Conservation (phyloP, 2,329 filamentous ascomycete species). For the Tolypocladium album region DNA sequence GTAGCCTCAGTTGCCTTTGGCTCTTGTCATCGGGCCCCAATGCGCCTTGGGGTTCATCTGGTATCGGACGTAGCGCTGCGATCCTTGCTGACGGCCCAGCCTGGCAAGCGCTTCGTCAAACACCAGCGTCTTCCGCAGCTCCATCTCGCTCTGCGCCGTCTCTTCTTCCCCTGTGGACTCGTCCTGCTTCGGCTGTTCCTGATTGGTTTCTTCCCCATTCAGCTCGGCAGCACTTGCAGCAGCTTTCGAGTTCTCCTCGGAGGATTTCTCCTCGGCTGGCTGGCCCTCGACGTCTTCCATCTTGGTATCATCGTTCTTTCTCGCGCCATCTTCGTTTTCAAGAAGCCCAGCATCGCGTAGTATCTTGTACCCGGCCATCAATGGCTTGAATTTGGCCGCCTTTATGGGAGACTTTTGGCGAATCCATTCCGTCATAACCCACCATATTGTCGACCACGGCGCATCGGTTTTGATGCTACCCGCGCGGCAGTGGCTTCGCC, state of each 20-base stretch:
- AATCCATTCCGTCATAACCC: conserved; percentile 86
- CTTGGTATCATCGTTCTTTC: conserved; percentile 7
- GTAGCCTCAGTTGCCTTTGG: conserved; percentile 20
- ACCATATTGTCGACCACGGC: conserved; percentile 83
- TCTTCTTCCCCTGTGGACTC: conserved; percentile 11
- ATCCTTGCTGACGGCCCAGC: conserved; percentile 59
- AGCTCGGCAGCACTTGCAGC: neutral
- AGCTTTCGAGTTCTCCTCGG: conserved; percentile 4
- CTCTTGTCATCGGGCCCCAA: conserved; percentile 75
- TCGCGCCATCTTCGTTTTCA: conserved; percentile 17
- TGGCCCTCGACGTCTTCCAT: conserved; percentile 7
- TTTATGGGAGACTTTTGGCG: conserved; percentile 72
- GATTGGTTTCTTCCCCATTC: conserved; percentile 9
- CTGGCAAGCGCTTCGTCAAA: conserved; percentile 74
- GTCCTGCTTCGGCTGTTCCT: conserved; percentile 7
- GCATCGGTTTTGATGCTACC: conserved; percentile 92
- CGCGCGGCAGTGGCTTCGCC: conserved; percentile 78
- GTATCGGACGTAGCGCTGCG: conserved; percentile 69
- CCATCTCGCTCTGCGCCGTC: conserved; percentile 12
- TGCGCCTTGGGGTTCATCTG: conserved; percentile 84
- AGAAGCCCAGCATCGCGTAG: conserved; percentile 33
- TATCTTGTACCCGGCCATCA: conserved; percentile 63
- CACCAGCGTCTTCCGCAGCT: conserved; percentile 46
- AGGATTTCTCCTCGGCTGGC: conserved; percentile 7
- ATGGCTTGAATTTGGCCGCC: conserved; percentile 55